Base-by-base conservation (phyloP, 805 yeast genomes). In the Candida adriatica region DNA sequence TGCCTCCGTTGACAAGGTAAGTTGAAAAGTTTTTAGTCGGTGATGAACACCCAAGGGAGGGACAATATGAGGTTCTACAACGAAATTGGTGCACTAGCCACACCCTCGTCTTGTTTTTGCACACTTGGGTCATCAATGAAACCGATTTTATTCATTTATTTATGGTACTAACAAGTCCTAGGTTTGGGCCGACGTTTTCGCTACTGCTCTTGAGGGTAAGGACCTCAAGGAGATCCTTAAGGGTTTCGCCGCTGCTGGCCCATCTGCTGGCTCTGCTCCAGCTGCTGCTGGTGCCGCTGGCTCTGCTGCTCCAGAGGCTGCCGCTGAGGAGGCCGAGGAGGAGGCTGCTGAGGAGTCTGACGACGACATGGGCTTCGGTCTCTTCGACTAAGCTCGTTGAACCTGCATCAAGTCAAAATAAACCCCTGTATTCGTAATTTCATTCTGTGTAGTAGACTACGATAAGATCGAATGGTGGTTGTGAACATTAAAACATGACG, bases 301-400 rank as follows among this genome's bases (percentile, higher is more conserved):
- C 41, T 68, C 56, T 38, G 68, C 61, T 42, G 72, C 56, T 38
- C 72, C 58, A 33, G 85, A 64, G 43, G 82, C 64, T 46, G 83
- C 64, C 48, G 84, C 60, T 44, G 77, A 70, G 53, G 79, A 54
- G 42, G 76, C 69, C 52, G 79, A 55, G 44, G 79, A 64, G 56
- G 75, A 61, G 39, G 64, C 60, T 48, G 84, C 77, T 62, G 82
- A 73, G 62, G 74, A 79, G 46, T 86, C 78, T 61, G 85, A 77
- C 56, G 85, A 77, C 56, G 92, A 79, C 68, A 79, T 82, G 90
- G 90, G 90, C 55, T 77, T 82, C 79, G 90, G 90, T 70, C 75
- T 82, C 69, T 82, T 82, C 73, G 94, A 81, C 70, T 82, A 82
- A 69, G 37, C 41, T 28, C 29, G 18, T n/a, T n/a, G n/a, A n/a